A percentile compares a stretch with the other conserved stretches of the same genome.
Conservation (phyloP, 768 basidiomycete genomes). For the Mrakia gelida region DNA sequence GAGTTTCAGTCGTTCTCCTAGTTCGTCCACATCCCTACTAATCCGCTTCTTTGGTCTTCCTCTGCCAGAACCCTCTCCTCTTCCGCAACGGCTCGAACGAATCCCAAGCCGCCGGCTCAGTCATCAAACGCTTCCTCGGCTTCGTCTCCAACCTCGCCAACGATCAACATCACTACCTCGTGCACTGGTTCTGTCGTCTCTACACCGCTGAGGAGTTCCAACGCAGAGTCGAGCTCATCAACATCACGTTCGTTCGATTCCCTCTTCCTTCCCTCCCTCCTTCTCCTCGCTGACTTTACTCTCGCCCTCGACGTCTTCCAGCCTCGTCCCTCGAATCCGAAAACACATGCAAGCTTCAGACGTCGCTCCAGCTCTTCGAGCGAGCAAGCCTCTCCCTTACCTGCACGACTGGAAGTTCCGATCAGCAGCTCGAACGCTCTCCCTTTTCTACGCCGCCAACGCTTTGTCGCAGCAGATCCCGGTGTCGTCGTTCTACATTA, state of each 20-base stretch:
- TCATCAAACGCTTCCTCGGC: constrained; percentile 29
- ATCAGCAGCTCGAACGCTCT: constrained; percentile 25
- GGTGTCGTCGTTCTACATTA: constrained; percentile 24
- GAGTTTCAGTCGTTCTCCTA: not conserved
- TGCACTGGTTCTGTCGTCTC: constrained; percentile 22
- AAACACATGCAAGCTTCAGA: constrained; percentile 21
- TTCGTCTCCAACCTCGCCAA: constrained; percentile 31
- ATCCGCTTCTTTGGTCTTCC: not conserved
- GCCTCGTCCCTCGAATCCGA: constrained; percentile 26
- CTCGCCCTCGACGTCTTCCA: not conserved
- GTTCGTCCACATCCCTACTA: not conserved
- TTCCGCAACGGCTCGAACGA: constrained; percentile 14
- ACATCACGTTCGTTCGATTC: not conserved
- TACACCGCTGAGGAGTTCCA: constrained; percentile 19
- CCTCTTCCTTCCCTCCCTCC: too few species aligned
- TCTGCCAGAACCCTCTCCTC: constrained; percentile 13
- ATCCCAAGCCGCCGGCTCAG: constrained; percentile 16
- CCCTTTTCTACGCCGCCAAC: constrained; percentile 32
- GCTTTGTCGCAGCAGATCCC: constrained; percentile 1
- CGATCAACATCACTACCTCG: constrained; percentile 29
- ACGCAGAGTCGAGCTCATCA: constrained; percentile 28
- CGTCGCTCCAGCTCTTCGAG: constrained; percentile 9
- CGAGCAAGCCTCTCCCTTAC: constrained; percentile 17
- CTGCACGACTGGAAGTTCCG: constrained; percentile 32
- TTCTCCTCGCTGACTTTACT: not conserved